These are phyloP conservation scores for Collybia nuda DNA, from an alignment of 768 basidiomycete species.

Conservation along the genomic window DNA sequence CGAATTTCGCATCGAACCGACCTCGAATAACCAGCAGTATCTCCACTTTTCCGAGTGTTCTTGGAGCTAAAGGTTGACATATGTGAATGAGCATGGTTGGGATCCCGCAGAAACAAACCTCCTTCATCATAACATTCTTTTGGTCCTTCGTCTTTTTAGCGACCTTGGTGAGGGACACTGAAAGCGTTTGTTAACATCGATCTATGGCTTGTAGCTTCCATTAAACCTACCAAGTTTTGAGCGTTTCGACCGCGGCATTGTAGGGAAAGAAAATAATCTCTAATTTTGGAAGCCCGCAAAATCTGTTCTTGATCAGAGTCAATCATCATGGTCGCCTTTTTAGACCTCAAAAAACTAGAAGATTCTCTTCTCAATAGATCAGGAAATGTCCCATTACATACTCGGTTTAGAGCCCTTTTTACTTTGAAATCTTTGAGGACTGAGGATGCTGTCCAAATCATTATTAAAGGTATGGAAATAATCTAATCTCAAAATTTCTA, in stretches of 20 bases:
- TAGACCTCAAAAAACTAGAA: constrained; percentile 69
- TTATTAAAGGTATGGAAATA: constrained; percentile 66
- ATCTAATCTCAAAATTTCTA: constrained; percentile 10
- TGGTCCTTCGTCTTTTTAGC: constrained; percentile 90
- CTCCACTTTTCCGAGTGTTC: constrained; percentile 85
- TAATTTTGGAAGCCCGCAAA: constrained; percentile 51
- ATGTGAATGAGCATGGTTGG: constrained; percentile 4
- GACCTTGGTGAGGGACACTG: constrained; percentile 94
- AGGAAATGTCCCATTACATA: constrained; percentile 75
- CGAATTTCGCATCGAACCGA: constrained; percentile 94
- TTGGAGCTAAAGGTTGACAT: constrained; percentile 57
- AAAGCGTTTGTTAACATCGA: constrained; percentile 10
- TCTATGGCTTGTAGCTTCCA: constrained; percentile 4
- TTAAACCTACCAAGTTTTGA: constrained; percentile 74
- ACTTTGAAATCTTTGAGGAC: constrained; percentile 82
- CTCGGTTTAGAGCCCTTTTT: constrained; percentile 89
- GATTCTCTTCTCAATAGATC: constrained; percentile 75
- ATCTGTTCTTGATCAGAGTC: constrained; percentile 30
- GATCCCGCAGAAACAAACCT: constrained; percentile 46
- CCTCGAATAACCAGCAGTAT: constrained; percentile 94
- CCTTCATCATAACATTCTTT: constrained; percentile 79
- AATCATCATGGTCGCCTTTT: constrained; percentile 32
- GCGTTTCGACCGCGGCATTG: constrained; percentile 90
- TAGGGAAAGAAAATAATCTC: constrained; percentile 19
- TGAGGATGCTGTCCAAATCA: constrained; percentile 80